phyloP scores from a whole-genome alignment of 176 grass and related monocot species.

The Aegilops sharonensis region DNA sequence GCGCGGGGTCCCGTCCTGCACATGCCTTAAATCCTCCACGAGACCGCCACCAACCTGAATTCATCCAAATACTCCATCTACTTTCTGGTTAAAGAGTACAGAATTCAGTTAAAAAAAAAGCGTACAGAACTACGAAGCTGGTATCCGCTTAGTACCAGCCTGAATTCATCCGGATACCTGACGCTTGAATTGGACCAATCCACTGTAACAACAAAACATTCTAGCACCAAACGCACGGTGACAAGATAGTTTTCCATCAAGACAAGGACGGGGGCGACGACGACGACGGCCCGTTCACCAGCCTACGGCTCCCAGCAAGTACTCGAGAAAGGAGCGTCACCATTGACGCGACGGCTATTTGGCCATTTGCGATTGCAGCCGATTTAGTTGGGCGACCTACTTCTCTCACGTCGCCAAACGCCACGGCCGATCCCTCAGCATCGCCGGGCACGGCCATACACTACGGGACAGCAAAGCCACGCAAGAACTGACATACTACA shows the following conservation, averaged over 20 bases:
- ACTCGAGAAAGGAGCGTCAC: neutral
- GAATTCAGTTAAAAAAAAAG: no score
- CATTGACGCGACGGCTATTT: conserved; percentile 20
- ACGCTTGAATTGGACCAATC: no score
- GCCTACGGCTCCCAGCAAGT: no score
- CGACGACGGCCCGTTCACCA: neutral
- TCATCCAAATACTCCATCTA: neutral
- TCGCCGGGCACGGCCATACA: neutral
- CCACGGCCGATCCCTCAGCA: neutral
- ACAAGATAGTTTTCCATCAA: neutral
- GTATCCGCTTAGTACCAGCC: no score
- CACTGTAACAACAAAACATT: neutral
- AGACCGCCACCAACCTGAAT: neutral
- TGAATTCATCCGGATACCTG: no score
- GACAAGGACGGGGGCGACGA: neutral
- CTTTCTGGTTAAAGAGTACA: neutral
- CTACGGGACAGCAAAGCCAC: neutral
- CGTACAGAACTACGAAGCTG: no score
- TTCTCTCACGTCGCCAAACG: neutral
- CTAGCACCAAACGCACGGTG: neutral
- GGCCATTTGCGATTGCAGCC: neutral
- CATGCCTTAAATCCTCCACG: neutral
- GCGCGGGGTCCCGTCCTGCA: neutral
- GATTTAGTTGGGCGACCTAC: conserved; percentile 33
- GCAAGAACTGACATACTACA: conserved; percentile 9